phyloP scores from a whole-genome alignment of 2,329 filamentous ascomycete species.

The Spiromastix sp. region DNA sequence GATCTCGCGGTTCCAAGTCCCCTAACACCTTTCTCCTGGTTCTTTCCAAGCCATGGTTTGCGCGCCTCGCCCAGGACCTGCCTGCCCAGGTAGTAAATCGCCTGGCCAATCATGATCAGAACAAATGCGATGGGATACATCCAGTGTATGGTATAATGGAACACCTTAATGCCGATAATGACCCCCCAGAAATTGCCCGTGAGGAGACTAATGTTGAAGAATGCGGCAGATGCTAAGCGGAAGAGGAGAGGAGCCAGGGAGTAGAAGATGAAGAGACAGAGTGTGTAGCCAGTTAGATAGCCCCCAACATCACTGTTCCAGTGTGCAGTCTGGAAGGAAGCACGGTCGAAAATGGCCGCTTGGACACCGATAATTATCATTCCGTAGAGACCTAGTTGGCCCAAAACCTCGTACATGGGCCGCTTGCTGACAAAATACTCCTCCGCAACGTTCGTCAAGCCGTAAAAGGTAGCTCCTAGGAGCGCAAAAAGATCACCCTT shows the following conservation, averaged over 20 bases:
- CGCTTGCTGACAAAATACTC: conserved; percentile 85
- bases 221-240: conserved; percentile 80
- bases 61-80: conserved; percentile 73
- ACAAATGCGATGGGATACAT: conserved; percentile 95
- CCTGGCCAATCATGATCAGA: conserved; percentile 73
- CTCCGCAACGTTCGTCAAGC: conserved; percentile 80
- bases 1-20: conserved; percentile 80
- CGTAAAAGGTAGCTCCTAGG: conserved; percentile 82
- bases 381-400: conserved; percentile 80
- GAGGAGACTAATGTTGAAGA: conserved; percentile 91
- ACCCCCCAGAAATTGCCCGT: conserved; percentile 97
- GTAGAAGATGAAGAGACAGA: conserved; percentile 79
- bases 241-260: conserved; percentile 75
- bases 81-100: conserved; percentile 79
- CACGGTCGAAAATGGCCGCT: conserved; percentile 82
- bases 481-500: conserved; percentile 92
- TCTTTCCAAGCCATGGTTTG: conserved; percentile 89
- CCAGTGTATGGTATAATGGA: conserved; percentile 70
- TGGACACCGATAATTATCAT: conserved; percentile 86
- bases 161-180: conserved; percentile 80
- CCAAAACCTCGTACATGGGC: conserved; percentile 86
- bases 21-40: conserved; percentile 70
- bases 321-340: conserved; percentile 53
- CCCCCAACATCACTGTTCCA: conserved; percentile 62
- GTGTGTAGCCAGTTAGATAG: conserved; percentile 82